Conservation (phyloP, 2,329 filamentous ascomycete genomes). For the Daldinia eschscholtzii region DNA sequence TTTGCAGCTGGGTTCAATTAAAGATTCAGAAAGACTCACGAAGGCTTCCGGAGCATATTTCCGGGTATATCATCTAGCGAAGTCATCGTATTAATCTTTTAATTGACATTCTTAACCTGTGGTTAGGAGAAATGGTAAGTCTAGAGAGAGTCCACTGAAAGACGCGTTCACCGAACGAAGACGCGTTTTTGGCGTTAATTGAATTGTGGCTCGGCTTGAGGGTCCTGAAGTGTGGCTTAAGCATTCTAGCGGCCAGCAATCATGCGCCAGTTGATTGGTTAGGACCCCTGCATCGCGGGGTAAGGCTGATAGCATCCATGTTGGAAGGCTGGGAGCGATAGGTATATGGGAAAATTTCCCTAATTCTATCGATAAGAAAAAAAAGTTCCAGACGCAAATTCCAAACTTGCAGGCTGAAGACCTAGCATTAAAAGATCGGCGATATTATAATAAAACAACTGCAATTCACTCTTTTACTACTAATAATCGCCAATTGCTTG, state of each 20-base stretch:
- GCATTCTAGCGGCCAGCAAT: neutral
- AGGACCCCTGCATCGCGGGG: constrained; percentile 47
- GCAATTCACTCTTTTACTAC: neutral
- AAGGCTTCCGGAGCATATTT: constrained; percentile 62
- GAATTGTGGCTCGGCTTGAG: constrained; percentile 45
- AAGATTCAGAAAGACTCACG: constrained; percentile 55
- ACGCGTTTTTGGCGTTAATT: constrained; percentile 56
- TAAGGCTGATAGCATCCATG: constrained; percentile 37
- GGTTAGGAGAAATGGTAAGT: constrained; percentile 15
- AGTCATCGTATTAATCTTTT: constrained; percentile 55
- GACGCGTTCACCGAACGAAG: constrained; percentile 37
- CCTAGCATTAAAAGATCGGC: constrained; percentile 3
- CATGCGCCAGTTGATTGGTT: constrained; percentile 42
- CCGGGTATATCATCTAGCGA: constrained; percentile 59
- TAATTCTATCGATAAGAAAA: constrained; percentile 37
- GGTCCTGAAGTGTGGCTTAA: constrained; percentile 1
- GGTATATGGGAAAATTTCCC: constrained; percentile 16
- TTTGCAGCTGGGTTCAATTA: neutral
- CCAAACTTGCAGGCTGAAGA: constrained; percentile 8
- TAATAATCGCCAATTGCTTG: neutral
- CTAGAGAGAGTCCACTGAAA: constrained; percentile 22
- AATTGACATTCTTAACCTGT: constrained; percentile 18
- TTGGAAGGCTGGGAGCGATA: constrained; percentile 3
- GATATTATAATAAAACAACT: neutral
- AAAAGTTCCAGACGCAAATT: constrained; percentile 31